Base-by-base conservation (phyloP, 805 yeast genomes). In the Schizosaccharomyces cryophilus region DNA sequence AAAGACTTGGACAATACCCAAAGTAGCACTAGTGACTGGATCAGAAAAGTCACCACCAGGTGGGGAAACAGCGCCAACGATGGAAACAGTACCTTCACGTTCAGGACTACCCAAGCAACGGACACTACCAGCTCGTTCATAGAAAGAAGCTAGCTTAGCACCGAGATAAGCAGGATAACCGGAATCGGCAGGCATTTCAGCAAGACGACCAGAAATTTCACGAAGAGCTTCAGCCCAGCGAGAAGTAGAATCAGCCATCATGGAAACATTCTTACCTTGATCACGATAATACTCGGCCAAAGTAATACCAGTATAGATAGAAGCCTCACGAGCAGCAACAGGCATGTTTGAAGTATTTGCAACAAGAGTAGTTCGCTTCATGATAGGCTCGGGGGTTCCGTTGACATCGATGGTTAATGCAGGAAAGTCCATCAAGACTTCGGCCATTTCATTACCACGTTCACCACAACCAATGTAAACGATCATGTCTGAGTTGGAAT, bases 31-130 rank as follows among this genome's bases (percentile, higher is more conserved):
- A 31, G 99, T 93, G 67, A 93, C 99, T 56, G 99, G 99, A 77
- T 93, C 99, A 30, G 97, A 90, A 83, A 93, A 90, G 78, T 93
- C 99, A 83, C 99, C 99, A 82, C 99, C 99, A 62, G 98, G 97
- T 67, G 99, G 99, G 4, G 97, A 93, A 51, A 93, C 99, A 67
- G 99, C 99, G 63, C 98, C 99, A 69, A 93, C 93, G 74, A 93
- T 93, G n/a, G 98, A 93, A 65, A 93, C 99, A 38, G 98, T 90
- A 64, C 98, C 99, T 66, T 80, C 71, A 78, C 99, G 88, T 67
- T 86, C 85, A 65, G 99, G 99, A 63, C 95, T 87, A 70, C 99
- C 99, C 63, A 93, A 78, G 2, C 95, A 90, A 68, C 83, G 78
- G 56, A 95, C 95, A 73, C 85, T 87, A 77, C 99, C 99, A 58